Evolutionary conservation across 257 asterid genomes (phyloP).

Genomic region (Penstemon newberryi): DNA sequence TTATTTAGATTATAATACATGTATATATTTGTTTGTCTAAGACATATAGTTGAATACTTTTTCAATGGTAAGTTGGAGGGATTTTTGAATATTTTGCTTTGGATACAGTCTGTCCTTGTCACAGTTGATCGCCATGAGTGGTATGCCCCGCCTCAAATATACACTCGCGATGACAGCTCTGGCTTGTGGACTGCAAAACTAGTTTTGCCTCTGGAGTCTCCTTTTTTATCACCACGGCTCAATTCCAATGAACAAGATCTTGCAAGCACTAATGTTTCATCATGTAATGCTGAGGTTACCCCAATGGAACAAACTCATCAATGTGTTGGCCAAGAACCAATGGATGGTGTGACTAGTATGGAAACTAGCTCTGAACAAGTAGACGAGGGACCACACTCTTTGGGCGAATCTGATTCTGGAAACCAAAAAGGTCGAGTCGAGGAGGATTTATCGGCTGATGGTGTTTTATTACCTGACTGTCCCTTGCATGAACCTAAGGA

Average conservation of each 20-base stretch:
- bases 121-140: conserved; percentile 97
- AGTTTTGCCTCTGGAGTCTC: conserved; percentile 66
- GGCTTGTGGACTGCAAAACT: conserved; percentile 82
- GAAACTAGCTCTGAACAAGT: conserved; percentile 65
- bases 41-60: conserved; percentile 5
- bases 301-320: conserved; percentile 64
- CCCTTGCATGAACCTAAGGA: conserved; percentile 66
- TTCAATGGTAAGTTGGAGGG: conserved; percentile 2
- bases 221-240: conserved; percentile 44
- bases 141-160: conserved; percentile 94
- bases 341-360: conserved; percentile 72
- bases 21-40: background rate
- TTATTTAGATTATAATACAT: conserved; percentile 1
- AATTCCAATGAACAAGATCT: conserved; percentile 41
- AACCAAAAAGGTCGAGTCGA: conserved; percentile 70
- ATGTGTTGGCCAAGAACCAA: conserved; percentile 52
- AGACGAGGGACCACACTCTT: conserved; percentile 50
- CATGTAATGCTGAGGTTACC: conserved; percentile 45
- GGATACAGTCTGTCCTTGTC: conserved; percentile 93
- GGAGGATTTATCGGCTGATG: conserved; percentile 66
- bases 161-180: conserved; percentile 82
- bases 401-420: conserved; percentile 75
- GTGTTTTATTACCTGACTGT: conserved; percentile 50
- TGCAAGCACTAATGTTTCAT: conserved; percentile 41
- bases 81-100: conserved; percentile 20